phyloP scores from a whole-genome alignment of 2,329 filamentous ascomycete species.

The Tolypocladium ophioglossoides region DNA sequence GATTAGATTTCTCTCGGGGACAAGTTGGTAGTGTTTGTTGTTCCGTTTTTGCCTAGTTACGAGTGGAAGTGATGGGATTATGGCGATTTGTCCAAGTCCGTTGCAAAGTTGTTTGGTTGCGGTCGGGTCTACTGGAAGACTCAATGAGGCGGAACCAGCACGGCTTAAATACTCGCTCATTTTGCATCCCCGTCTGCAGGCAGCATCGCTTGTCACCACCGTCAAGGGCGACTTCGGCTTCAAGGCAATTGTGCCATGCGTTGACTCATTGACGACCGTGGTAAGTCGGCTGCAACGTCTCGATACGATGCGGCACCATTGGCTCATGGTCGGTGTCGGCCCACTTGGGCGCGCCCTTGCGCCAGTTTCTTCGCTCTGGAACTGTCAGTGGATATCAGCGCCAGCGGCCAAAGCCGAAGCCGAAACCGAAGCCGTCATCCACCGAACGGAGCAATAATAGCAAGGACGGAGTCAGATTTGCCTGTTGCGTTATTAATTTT shows the following conservation, averaged over 20 bases:
- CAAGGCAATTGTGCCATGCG: background rate
- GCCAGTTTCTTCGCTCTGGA: background rate
- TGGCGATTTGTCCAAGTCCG: background rate
- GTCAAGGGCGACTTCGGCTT: background rate
- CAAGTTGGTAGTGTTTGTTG: background rate
- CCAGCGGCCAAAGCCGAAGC: conserved; percentile 16
- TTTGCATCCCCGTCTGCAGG: no score
- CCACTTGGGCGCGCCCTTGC: conserved; percentile 2
- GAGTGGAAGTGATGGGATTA: background rate
- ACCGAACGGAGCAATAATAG: background rate
- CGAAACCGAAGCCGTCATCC: conserved; percentile 8
- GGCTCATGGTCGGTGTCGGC: background rate
- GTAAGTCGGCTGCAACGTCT: background rate
- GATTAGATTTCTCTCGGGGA: background rate
- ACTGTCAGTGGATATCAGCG: background rate
- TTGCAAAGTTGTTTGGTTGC: background rate
- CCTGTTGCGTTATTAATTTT: no score
- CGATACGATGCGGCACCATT: background rate
- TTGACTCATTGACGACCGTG: background rate
- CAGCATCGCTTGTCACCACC: background rate
- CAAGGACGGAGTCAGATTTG: no score
- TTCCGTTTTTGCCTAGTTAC: no score
- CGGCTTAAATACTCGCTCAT: background rate
- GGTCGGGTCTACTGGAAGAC: background rate
- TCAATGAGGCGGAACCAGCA: background rate